phyloP scores from a whole-genome alignment of 2,329 filamentous ascomycete species.

The Verticillium albo-atrum region DNA sequence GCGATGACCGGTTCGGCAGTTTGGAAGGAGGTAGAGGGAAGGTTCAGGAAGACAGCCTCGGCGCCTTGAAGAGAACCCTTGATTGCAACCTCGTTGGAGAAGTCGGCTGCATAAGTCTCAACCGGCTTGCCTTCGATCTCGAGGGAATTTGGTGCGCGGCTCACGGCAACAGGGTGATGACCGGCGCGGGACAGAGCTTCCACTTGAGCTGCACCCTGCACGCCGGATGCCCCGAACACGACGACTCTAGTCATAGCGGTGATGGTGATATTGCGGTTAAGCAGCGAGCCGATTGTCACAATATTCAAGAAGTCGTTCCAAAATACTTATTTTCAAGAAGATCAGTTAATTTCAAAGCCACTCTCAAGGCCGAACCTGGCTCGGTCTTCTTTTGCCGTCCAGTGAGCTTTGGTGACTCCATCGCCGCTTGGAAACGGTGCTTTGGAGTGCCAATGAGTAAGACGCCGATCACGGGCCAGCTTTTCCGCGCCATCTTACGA shows the following conservation, averaged over 20 bases:
- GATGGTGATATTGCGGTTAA: neutral
- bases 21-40: conserved; percentile 21
- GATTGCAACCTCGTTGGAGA: conserved; percentile 9
- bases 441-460: neutral
- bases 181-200: conserved; percentile 15
- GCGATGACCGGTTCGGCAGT: conserved; percentile 39
- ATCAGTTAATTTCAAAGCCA: no score
- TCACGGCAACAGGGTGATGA: conserved; percentile 19
- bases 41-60: conserved; percentile 19
- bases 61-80: conserved; percentile 7
- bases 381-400: neutral
- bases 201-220: conserved; percentile 20
- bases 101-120: conserved; percentile 17
- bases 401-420: neutral
- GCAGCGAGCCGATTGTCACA: neutral
- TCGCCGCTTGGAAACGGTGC: neutral
- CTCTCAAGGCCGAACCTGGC: no score
- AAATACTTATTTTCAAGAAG: no score
- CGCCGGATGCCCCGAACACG: conserved; percentile 22
- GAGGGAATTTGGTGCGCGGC: conserved; percentile 15
- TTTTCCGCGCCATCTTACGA: neutral
- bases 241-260: conserved; percentile 17
- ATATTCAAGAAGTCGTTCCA: no score
- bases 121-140: conserved; percentile 11
- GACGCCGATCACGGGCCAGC: neutral